Evolutionary conservation across 1,284 basidiomycete species (phyloP).

Genomic region (Melanopsichium pennsylvanicum): DNA sequence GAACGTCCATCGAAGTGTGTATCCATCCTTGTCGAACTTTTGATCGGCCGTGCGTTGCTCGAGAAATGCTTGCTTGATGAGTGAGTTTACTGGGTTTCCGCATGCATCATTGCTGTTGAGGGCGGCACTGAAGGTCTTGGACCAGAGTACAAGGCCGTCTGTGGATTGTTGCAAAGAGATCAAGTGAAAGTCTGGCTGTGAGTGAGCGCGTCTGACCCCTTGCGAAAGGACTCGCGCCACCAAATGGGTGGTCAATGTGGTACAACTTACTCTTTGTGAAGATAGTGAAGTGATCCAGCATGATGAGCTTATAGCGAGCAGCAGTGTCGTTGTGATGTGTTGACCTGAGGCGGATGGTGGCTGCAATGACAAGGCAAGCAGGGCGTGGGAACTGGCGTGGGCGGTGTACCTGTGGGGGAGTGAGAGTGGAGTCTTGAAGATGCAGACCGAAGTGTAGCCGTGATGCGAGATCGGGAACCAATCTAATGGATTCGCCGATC

Average conservation of each 20-base stretch:
- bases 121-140: constrained; percentile 53
- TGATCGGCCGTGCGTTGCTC: constrained; percentile 57
- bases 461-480: constrained; percentile 1
- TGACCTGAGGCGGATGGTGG: constrained; percentile 5
- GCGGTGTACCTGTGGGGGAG: constrained; percentile 1
- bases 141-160: constrained; percentile 62
- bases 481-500: too few relatives aligned
- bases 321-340: not conserved
- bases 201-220: too few relatives aligned
- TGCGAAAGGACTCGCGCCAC: too few relatives aligned
- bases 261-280: constrained; percentile 44
- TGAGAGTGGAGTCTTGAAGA: constrained; percentile 7
- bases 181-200: too few relatives aligned
- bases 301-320: constrained; percentile 6
- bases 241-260: not conserved
- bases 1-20: constrained; percentile 59
- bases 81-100: constrained; percentile 51
- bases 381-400: constrained; percentile 2
- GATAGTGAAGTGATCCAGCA: constrained; percentile 59
- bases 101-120: constrained; percentile 23
- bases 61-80: constrained; percentile 60
- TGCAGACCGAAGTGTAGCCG: constrained; percentile 23
- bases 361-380: not conserved
- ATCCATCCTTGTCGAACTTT: constrained; percentile 58
- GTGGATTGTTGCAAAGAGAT: not conserved